Conservation (phyloP, 352 stramenopile species). For the Pythium dissotocum region DNA sequence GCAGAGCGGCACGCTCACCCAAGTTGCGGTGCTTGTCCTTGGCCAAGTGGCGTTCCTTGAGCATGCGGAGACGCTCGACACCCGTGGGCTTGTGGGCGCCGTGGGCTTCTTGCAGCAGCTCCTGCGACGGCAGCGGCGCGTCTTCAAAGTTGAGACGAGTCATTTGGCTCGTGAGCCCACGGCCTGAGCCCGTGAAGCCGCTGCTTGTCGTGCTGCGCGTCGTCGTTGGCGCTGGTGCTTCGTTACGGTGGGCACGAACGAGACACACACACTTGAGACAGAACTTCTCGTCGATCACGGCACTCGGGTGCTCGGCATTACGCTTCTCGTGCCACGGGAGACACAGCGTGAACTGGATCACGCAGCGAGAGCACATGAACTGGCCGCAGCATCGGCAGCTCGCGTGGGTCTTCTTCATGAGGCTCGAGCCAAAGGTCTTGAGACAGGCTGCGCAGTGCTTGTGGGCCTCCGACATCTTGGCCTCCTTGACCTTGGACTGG, state of each 20-base stretch:
- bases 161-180: conserved; percentile 10
- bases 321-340: conserved; percentile 48
- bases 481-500: conserved; percentile 17
- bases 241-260: conserved; percentile 63
- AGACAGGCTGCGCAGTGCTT: conserved; percentile 56
- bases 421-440: conserved; percentile 39
- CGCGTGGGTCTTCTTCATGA: conserved; percentile 42
- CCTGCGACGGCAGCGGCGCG: conserved; percentile 21
- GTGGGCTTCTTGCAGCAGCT: conserved; percentile 41
- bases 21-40: conserved; percentile 57
- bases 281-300: conserved; percentile 68
- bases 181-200: neutral
- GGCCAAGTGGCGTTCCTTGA: conserved; percentile 66
- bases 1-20: conserved; percentile 17
- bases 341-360: conserved; percentile 67
- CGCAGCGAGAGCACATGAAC: conserved; percentile 55
- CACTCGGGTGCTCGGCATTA: conserved; percentile 55
- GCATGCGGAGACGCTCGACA: conserved; percentile 47
- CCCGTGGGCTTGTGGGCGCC: conserved; percentile 34
- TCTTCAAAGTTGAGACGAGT: conserved; percentile 25
- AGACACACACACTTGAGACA: conserved; percentile 80
- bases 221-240: neutral
- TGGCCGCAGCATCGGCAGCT: conserved; percentile 58
- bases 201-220: conserved; percentile 1
- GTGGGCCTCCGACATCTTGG: conserved; percentile 27